Base-by-base conservation (phyloP, 2,329 filamentous ascomycete genomes). In the Cyphellophora attinorum region DNA sequence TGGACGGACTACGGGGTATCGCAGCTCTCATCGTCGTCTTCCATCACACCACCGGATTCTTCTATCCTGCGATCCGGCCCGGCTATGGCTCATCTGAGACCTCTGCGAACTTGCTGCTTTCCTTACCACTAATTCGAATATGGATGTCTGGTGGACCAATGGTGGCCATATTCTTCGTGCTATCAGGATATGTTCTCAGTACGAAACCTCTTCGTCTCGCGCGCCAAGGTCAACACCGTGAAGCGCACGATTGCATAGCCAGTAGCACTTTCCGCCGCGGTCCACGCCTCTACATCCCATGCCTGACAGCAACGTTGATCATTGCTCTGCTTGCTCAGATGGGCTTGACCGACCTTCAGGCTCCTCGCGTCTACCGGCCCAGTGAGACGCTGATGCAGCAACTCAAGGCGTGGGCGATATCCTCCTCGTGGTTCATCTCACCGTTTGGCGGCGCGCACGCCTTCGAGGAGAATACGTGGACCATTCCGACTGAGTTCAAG, bases 151-250 rank as follows among this genome's bases (percentile, higher is more conserved):
- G 56, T 1, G 47, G 49, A 4, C 52, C 59, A 2, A 59, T 61
- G 23, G 72, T 76, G 2, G 60, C 68, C 5, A 59, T 61, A 8
- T 75, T 76, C 49, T 74, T 72, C 51, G 64, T 75, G 47, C 66
- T 75, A 35, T 75, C 72, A 0, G 72, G 72, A 40, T 76, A 74
- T 41, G 71, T 70, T 5, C 56, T 76, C 6, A 64, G 70, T 2
- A 51, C 64, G n/a, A 70, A 68, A 43, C 61, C 70, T 0, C 41
- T 74, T 34, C 54, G 52, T 6, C 52, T 70, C 16, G 39, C 41
- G 32, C 37, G 38, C 5, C 29, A 6, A 11, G 16, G 28, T 5
- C 16, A 27, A 11, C 18, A 27, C 6, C n/a, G 10, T 14, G 14
- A 16, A 11, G 17, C 27, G 12, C 19, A 31, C 5, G 19, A 35